Conservation (phyloP, 352 stramenopile genomes). For the Phytophthora uliginosa region DNA sequence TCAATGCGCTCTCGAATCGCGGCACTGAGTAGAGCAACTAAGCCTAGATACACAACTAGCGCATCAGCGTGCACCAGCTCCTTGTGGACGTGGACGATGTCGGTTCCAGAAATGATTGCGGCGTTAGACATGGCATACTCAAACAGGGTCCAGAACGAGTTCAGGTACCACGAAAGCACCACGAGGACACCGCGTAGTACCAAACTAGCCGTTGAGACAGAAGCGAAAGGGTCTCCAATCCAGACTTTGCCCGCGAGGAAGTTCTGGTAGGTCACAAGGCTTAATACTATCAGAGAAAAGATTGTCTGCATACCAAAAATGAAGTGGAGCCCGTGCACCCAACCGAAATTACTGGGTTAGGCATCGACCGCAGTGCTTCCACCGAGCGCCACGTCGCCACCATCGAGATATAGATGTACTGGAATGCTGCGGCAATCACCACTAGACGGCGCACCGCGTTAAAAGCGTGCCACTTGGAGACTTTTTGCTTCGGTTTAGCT, state of each 20-base stretch:
- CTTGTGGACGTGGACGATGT: conserved; percentile 20
- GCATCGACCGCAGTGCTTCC: conserved; percentile 15
- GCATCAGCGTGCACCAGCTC: conserved; percentile 37
- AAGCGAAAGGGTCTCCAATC: conserved; percentile 33
- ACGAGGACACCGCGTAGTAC: conserved; percentile 25
- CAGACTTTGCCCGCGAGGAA: neutral
- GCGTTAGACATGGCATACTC: conserved; percentile 30
- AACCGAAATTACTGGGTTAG: conserved; percentile 5
- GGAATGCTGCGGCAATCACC: conserved; percentile 27
- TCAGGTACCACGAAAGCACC: conserved; percentile 30
- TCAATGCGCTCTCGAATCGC: conserved; percentile 27
- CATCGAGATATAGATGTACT: conserved; percentile 35
- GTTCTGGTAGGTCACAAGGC: neutral
- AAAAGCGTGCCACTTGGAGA: conserved; percentile 9
- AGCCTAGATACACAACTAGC: conserved; percentile 21
- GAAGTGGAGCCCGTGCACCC: neutral
- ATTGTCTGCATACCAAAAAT: neutral
- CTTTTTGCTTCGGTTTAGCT: neutral
- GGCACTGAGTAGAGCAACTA: conserved; percentile 15
- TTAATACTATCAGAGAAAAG: neutral
- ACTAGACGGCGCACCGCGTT: conserved; percentile 27
- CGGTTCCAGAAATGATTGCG: conserved; percentile 5
- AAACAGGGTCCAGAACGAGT: conserved; percentile 39
- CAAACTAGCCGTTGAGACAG: conserved; percentile 30
- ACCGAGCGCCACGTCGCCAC: conserved; percentile 20